Evolutionary conservation across 1,284 basidiomycete species (phyloP), one percentile per base, ranked within the genome.

Genomic region (Pisolithus thermaeus): DNA sequence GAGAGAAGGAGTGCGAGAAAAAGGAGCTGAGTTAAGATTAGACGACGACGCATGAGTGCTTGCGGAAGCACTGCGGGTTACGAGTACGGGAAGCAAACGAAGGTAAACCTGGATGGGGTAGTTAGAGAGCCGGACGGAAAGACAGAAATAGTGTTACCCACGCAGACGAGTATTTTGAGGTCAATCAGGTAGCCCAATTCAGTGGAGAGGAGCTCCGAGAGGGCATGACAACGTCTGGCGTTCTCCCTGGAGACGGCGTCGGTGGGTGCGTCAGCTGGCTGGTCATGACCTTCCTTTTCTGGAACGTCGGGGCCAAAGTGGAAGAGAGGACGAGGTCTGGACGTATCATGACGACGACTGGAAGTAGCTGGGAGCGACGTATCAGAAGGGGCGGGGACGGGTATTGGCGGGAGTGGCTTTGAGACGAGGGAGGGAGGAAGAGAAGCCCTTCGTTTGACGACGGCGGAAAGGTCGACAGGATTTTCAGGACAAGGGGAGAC

Each of bases 181-280:
- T 93, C 90, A 47, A 77, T 69, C 12, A 92, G 76, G 64, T 96
- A 97, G 6, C 81, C 81, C 18, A 83, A 74, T 70, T 97, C 93
- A 0, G 92, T 94, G 54, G 81, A 77, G 32, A 95, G 75, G 32
- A 97, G 74, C 69, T 97, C 93, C 59, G 79, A 73, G 52, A 92
- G 74, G 2, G 86, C 85, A 58, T 91, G 82, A 55, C 78, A 83
- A 51, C 76, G 76, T 52, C 80, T 66, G n/a, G 71, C 53, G 38
- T 73, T 61, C 52, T 83, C 78, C 46, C 56, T 55, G 30, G n/a
- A 3, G 27, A 51, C 27, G 35, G 12, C 25, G 25, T 30, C 20
- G 9, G 28, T 7, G 8, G 28, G 9, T 11, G n/a, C n/a, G 43
- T 32, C 28, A 59, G 60, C 50, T 58, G 53, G 45, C 65, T 63